A percentile compares a stretch with the other conserved stretches of the same genome.
Evolutionary conservation across 371 early-diverging fungal genomes (phyloP).

Genomic region (Gilbertella persicaria): DNA sequence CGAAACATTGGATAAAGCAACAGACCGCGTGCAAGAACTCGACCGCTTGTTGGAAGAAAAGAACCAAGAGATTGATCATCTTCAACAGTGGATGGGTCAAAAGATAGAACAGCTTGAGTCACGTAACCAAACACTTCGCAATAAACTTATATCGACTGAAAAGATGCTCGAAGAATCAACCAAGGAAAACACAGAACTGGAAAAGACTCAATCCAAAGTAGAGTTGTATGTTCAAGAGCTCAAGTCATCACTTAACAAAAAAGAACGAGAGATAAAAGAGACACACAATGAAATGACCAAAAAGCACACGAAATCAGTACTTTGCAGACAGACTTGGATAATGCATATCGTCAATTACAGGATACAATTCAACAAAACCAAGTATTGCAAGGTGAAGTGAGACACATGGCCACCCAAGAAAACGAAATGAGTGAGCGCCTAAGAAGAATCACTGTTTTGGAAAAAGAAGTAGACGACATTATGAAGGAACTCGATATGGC

Average conservation of each 20-base stretch:
- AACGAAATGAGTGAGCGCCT: slow-evolving; percentile 9
- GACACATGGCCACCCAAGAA: slow-evolving; percentile 3
- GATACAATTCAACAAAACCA: slow-evolving; percentile 1
- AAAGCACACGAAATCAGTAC: not conserved
- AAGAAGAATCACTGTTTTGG: slow-evolving; percentile 8
- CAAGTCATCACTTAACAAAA: slow-evolving; percentile 1
- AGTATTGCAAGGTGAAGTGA: slow-evolving; percentile 2
- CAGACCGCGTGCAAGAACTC: not conserved
- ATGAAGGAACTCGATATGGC: slow-evolving; percentile 4
- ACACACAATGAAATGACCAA: not conserved
- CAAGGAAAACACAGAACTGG: not conserved
- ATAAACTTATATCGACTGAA: slow-evolving; percentile 7
- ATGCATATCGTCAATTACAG: slow-evolving; percentile 3
- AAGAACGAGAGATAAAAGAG: slow-evolving; percentile 7
- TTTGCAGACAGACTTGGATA: not conserved
- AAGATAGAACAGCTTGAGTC: slow-evolving; percentile 7
- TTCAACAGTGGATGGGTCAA: not conserved
- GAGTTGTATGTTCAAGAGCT: not conserved
- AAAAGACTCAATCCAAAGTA: slow-evolving; percentile 1
- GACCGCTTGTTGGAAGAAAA: slow-evolving; percentile 6
- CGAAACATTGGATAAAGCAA: not conserved
- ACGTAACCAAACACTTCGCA: not conserved
- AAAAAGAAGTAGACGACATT: slow-evolving; percentile 4
- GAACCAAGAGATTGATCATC: slow-evolving; percentile 1
- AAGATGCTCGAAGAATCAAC: slow-evolving; percentile 3